phyloP scores from a whole-genome alignment of 345 rosid genomes.

The Physaria fendleri region DNA sequence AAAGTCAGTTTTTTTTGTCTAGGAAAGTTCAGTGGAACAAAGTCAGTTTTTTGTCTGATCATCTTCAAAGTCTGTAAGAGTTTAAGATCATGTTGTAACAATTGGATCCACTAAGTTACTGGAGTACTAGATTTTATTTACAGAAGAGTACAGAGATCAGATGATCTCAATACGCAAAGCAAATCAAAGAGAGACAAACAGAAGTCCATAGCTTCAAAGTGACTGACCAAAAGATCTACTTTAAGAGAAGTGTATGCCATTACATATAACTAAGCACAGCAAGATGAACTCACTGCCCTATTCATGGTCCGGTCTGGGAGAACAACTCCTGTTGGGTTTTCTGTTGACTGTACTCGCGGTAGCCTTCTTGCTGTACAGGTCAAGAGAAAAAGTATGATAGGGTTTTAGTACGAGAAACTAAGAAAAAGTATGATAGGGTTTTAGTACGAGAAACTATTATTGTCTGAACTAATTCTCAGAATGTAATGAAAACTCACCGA shows the following conservation, averaged over 20 bases:
- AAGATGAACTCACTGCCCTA: constrained; percentile 60
- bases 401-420: neutral
- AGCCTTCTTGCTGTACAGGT: constrained; percentile 59
- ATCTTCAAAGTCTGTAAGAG: constrained; percentile 9
- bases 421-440: neutral
- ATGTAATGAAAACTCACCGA: constrained; percentile 40
- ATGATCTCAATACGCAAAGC: neutral
- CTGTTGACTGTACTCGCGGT: constrained; percentile 82
- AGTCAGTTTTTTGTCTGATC: neutral
- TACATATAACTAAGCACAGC: constrained; percentile 55
- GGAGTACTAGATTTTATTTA: neutral
- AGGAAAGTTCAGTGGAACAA: too few species aligned
- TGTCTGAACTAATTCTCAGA: neutral
- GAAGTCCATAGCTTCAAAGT: constrained; percentile 5
- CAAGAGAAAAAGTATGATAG: neutral
- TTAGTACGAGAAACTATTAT: neutral
- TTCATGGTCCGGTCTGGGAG: constrained; percentile 72
- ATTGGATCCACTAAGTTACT: neutral
- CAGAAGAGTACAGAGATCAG: neutral
- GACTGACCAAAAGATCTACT: constrained; percentile 14
- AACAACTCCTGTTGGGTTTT: constrained; percentile 84
- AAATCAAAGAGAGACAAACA: constrained; percentile 11
- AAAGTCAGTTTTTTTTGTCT: neutral
- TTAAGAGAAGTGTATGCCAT: neutral
- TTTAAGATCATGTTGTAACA: neutral